Base-by-base conservation (phyloP, 169 alveolate genomes). In the Plasmodium knowlesi region DNA sequence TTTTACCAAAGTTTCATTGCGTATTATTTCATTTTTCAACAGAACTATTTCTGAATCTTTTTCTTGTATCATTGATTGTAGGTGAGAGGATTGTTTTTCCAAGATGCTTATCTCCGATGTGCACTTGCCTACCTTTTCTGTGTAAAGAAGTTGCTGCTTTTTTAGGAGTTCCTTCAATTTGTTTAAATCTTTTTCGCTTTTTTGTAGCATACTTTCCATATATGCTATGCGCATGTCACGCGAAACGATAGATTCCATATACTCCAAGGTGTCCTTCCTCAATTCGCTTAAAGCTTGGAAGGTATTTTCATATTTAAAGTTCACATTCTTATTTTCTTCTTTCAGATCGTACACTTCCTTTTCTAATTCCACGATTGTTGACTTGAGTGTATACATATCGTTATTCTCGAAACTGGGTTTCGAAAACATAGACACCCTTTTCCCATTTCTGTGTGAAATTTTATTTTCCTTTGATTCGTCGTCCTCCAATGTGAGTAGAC, bases 211-310 rank as follows among this genome's bases (percentile, higher is more conserved):
- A 32, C 92, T 91, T 53, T 91, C 95, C 95, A 91, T 91, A 81
- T 91, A 91, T 14, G 82, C 95, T 30, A 91, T 91, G 37, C 95
- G 50, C 91, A 82, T 91, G 50, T 91, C 95, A n/a, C 95, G 84
- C 4, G 95, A 80, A 71, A 91, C 95, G 41, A 91, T 91, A 1
- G 95, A 76, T 81, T 91, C 95, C 95, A 91, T 91, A 74, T 91
- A 91, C 83, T 91, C 95, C 53, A 91, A 57, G 14, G 95, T 91
- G 54, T 91, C 95, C 57, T 91, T 91, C 74, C 95, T 80, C 78
- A 91, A 70, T 57, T 91, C 95, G 10, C 92, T 91, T 50, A 91
- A 82, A 12, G 95, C 57, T 91, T 91, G 30, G 50, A 91, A 91
- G 0, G 95, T 91, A 39, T 91, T 91, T 91, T 91, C 92, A 53